These are phyloP conservation scores for Xerophyta viscosa DNA, from an alignment of 106 monocot species.

Conservation along the genomic window DNA sequence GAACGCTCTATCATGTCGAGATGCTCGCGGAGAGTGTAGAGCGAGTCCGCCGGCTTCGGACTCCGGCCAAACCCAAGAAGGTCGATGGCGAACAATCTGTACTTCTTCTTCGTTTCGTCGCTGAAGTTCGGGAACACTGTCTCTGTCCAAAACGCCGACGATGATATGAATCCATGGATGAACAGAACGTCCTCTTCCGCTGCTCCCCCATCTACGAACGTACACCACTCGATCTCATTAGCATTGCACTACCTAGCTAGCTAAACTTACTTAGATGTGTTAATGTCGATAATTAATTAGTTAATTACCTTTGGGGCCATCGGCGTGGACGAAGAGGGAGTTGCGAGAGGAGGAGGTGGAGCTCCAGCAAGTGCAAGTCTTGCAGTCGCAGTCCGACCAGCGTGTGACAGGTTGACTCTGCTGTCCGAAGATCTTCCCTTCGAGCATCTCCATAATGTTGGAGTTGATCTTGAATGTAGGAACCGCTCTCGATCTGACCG, in stretches of 20 bases:
- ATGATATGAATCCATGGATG: slow-evolving; percentile 93
- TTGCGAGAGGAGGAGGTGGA: slow-evolving; percentile 5
- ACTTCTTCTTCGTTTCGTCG: slow-evolving; percentile 27
- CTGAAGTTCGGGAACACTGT: slow-evolving; percentile 71
- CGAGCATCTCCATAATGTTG: slow-evolving; percentile 66
- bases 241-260: too few species aligned
- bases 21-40: slow-evolving; percentile 82
- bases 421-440: slow-evolving; percentile 47
- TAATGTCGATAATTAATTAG: not conserved
- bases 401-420: slow-evolving; percentile 30
- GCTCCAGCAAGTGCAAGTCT: slow-evolving; percentile 59
- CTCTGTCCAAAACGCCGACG: slow-evolving; percentile 87
- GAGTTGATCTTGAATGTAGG: slow-evolving; percentile 61
- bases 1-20: slow-evolving; percentile 89
- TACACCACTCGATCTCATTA: too few species aligned
- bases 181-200: slow-evolving; percentile 60
- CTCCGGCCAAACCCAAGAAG: slow-evolving; percentile 86
- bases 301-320: slow-evolving; percentile 39
- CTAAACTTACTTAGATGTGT: too few species aligned
- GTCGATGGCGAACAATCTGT: slow-evolving; percentile 68
- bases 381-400: slow-evolving; percentile 92
- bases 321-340: slow-evolving; percentile 42
- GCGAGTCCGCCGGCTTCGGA: slow-evolving; percentile 81
- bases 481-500: not conserved
- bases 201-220: not conserved